Conservation (phyloP, 176 grass and related monocot genomes). For the Puya raimondii region DNA sequence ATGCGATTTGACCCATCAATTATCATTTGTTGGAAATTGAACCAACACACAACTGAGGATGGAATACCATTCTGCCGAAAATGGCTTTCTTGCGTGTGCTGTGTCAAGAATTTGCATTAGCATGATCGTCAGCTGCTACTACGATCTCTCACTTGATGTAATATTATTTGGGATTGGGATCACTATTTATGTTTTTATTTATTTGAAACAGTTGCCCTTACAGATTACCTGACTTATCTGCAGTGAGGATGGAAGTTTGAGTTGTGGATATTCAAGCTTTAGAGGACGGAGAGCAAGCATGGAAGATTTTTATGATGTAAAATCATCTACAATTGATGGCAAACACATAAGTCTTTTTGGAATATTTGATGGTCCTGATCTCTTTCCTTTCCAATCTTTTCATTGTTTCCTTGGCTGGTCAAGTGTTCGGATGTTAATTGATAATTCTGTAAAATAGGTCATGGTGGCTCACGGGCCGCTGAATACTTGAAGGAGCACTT, state of each 20-base stretch:
- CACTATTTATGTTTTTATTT: slow-evolving; percentile 11
- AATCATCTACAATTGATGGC: slow-evolving; percentile 45
- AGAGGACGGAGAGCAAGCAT: slow-evolving; percentile 72
- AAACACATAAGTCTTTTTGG: slow-evolving; percentile 62
- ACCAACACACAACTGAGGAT: no score
- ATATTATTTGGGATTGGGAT: neutral
- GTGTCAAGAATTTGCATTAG: neutral
- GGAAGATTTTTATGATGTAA: slow-evolving; percentile 77
- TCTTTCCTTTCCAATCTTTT: slow-evolving; percentile 10
- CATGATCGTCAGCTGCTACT: neutral
- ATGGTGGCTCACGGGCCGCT: slow-evolving; percentile 72
- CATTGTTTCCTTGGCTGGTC: neutral
- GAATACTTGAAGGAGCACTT: slow-evolving; percentile 74
- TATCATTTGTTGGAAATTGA: no score
- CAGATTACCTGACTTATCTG: slow-evolving; percentile 32
- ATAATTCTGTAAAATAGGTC: slow-evolving; percentile 31
- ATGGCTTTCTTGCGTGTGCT: neutral
- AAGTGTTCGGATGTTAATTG: neutral
- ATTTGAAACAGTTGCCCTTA: slow-evolving; percentile 21
- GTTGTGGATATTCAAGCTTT: slow-evolving; percentile 75
- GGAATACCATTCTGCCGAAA: no score
- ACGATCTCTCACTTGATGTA: slow-evolving; percentile 4
- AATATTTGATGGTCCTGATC: slow-evolving; percentile 67
- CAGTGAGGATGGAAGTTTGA: slow-evolving; percentile 66
- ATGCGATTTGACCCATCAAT: no score